These are phyloP conservation scores for Phytopythium aichiense DNA, from an alignment of 352 stramenopile genomes.

Conservation along the genomic window DNA sequence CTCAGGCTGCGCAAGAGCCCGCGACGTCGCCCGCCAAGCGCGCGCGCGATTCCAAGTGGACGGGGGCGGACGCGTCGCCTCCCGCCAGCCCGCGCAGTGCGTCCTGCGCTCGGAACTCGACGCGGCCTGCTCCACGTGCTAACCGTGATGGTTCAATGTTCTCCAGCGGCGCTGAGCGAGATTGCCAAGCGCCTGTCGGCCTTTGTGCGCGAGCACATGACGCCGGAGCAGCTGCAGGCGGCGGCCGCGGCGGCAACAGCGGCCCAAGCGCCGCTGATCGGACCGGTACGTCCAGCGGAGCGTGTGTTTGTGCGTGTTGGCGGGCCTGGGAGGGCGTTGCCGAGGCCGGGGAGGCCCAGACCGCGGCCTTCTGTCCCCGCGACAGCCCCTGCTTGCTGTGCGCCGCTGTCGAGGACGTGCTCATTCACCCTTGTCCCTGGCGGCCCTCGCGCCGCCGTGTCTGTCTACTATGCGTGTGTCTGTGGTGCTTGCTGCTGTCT, in stretches of 20 bases:
- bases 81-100: not conserved
- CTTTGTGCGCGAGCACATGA: conserved; percentile 62
- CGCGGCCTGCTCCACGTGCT: not conserved
- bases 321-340: not conserved
- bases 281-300: not conserved
- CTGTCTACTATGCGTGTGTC: conserved; percentile 16
- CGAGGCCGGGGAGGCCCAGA: not conserved
- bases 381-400: too few species aligned
- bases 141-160: not conserved
- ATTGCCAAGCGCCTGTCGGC: conserved; percentile 61
- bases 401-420: conserved; percentile 3
- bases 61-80: not conserved
- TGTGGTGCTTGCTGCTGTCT: conserved; percentile 13
- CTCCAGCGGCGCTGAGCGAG: conserved; percentile 31
- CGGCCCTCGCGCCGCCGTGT: not conserved
- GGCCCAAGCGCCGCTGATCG: conserved; percentile 6
- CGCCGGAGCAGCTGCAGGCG: conserved; percentile 30
- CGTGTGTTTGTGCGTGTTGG: not conserved
- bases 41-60: conserved; percentile 18
- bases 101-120: not conserved
- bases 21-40: conserved; percentile 13
- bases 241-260: conserved; percentile 8
- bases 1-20: not conserved
- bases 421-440: conserved; percentile 7
- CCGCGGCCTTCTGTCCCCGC: too few species aligned